phyloP scores from a whole-genome alignment of 495 filamentous ascomycete genomes.

The Penicillium odoratum region DNA sequence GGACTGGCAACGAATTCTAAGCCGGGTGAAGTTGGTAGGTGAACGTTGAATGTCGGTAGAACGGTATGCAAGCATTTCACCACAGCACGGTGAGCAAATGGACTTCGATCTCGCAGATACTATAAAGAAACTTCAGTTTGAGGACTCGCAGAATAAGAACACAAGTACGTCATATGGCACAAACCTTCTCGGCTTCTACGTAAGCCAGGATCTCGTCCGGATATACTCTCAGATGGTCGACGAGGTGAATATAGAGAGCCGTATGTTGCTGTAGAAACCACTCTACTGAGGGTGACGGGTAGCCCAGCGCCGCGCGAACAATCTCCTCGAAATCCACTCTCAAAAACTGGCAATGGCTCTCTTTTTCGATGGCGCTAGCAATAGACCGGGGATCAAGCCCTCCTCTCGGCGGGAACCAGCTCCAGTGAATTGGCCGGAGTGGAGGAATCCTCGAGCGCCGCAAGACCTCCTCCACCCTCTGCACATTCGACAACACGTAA shows the following conservation, averaged over 20 bases:
- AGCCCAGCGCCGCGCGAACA: constrained; percentile 42
- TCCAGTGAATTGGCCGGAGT: constrained; percentile 33
- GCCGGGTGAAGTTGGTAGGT: constrained; percentile 15
- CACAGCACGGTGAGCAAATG: constrained; percentile 42
- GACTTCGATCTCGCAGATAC: constrained; percentile 38
- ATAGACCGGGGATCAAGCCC: constrained; percentile 24
- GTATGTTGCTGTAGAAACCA: constrained; percentile 48
- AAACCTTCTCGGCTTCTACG: constrained; percentile 39
- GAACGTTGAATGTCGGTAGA: constrained; percentile 16
- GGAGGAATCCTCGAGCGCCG: constrained; percentile 28
- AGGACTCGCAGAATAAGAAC: neutral
- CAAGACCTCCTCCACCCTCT: constrained; percentile 48
- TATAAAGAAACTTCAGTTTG: constrained; percentile 9
- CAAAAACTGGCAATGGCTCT: constrained; percentile 46
- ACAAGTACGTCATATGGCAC: neutral
- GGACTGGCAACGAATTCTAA: constrained; percentile 44
- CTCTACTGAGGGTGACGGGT: constrained; percentile 31
- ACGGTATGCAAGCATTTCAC: constrained; percentile 28
- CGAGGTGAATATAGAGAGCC: constrained; percentile 36
- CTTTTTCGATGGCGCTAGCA: constrained; percentile 39
- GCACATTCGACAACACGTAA: constrained; percentile 33
- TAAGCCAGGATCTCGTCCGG: constrained; percentile 38
- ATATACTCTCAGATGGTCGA: constrained; percentile 34
- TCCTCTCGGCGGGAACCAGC: constrained; percentile 38
- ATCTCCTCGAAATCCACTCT: constrained; percentile 43